phyloP scores from a whole-genome alignment of 2,329 filamentous ascomycete species.

The Neofusicoccum umdonicola region DNA sequence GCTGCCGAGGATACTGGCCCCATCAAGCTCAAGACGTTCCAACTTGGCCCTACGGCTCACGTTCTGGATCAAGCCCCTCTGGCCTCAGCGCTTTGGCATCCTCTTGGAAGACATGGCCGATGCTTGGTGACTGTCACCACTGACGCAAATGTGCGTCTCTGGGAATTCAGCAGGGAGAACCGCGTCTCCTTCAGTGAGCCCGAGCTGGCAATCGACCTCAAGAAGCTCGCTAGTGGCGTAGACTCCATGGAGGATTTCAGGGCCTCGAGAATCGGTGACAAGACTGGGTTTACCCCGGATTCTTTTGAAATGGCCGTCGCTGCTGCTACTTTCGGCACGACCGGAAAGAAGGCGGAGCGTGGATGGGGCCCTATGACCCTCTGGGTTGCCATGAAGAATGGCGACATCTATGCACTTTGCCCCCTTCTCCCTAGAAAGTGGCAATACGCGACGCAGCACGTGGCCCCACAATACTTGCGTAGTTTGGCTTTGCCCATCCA shows the following conservation, averaged over 20 bases:
- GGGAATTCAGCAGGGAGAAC: constrained; percentile 83
- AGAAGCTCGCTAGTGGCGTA: constrained; percentile 81
- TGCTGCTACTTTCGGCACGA: constrained; percentile 82
- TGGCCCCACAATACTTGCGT: constrained; percentile 14
- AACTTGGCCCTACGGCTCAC: constrained; percentile 88
- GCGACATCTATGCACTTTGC: constrained; percentile 90
- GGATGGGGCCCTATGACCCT: constrained; percentile 93
- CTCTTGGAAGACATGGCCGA: constrained; percentile 75
- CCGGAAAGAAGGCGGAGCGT: constrained; percentile 56
- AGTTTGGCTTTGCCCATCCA: constrained; percentile 40
- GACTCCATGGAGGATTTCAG: constrained; percentile 80
- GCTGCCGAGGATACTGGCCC: constrained; percentile 64
- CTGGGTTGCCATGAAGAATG: constrained; percentile 93
- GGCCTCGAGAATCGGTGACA: constrained; percentile 70
- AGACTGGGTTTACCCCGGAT: constrained; percentile 83
- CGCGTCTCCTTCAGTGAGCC: constrained; percentile 85
- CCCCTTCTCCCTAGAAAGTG: constrained; percentile 85
- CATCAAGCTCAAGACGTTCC: constrained; percentile 81
- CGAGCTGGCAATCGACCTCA: constrained; percentile 79
- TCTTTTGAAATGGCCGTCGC: constrained; percentile 92
- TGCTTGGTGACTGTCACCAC: constrained; percentile 85
- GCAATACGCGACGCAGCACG: constrained; percentile 51
- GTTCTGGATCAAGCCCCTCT: constrained; percentile 81
- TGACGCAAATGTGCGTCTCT: constrained; percentile 83
- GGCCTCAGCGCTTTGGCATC: constrained; percentile 86